Percentiles rank a stretch among this genome's conserved stretches.
phyloP scores from a whole-genome alignment of 345 rosid genomes.

The Excoecaria cochinchinensis region DNA sequence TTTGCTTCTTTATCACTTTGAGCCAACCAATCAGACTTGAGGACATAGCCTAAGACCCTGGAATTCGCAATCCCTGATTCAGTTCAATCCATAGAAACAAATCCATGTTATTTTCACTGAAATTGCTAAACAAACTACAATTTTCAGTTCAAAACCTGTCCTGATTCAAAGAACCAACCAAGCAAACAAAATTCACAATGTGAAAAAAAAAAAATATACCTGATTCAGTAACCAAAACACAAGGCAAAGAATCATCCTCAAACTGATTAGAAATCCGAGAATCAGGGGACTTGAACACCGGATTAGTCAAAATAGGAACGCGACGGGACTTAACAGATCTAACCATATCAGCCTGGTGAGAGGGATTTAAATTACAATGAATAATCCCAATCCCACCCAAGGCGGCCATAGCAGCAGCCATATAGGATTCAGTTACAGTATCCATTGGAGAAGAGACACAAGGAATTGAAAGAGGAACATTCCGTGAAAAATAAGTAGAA shows the following conservation, averaged over 20 bases:
- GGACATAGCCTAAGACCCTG: constrained; percentile 56
- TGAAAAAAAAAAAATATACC: constrained; percentile 18
- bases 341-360: constrained; percentile 62
- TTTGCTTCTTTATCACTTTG: constrained; percentile 54
- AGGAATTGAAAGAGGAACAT: constrained; percentile 66
- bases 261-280: constrained; percentile 34
- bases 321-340: constrained; percentile 66
- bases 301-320: constrained; percentile 60
- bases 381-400: constrained; percentile 78
- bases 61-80: constrained; percentile 44
- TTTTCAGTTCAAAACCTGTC: no score
- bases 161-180: background rate
- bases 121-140: background rate
- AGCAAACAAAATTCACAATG: no score
- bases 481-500: constrained; percentile 66
- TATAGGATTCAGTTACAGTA: constrained; percentile 82
- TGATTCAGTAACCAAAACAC: constrained; percentile 40
- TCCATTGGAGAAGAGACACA: constrained; percentile 97
- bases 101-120: background rate
- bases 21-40: constrained; percentile 53
- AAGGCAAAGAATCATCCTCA: constrained; percentile 26
- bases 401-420: constrained; percentile 90
- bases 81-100: background rate
- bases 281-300: constrained; percentile 44
- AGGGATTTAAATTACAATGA: constrained; percentile 60